Evolutionary conservation across 441 rosid genomes (phyloP).

Genomic region (Syzygium syzygioides): DNA sequence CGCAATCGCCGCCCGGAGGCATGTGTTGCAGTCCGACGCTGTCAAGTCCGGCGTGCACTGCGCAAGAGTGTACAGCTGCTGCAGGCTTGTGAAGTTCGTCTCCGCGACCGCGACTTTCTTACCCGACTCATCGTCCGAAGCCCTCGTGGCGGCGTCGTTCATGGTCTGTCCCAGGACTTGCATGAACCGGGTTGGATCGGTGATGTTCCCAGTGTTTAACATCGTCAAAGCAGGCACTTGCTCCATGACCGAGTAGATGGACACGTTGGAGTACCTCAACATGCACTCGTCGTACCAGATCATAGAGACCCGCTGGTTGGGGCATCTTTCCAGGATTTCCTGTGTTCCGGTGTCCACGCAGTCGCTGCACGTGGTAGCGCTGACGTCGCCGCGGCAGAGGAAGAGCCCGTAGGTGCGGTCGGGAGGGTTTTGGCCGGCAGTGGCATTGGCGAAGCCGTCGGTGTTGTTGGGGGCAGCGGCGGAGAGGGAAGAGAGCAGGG

Average conservation of each 20-base stretch:
- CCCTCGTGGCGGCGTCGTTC: rapidly evolving
- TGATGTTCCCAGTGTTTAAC: neutral
- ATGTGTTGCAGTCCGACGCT: neutral
- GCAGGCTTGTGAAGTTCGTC: neutral
- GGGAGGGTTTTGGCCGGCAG: rapidly evolving
- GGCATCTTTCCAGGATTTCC: neutral
- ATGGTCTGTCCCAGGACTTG: neutral
- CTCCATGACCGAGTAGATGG: neutral
- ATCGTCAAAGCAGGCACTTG: rapidly evolving
- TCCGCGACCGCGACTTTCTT: neutral
- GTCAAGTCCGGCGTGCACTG: neutral
- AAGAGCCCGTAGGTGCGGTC: neutral
- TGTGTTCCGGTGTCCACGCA: neutral
- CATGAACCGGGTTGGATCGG: neutral
- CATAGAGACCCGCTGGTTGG: rapidly evolving
- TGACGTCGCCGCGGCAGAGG: neutral
- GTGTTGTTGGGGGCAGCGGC: neutral
- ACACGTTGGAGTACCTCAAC: neutral
- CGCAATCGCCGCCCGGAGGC: neutral
- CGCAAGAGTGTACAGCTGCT: neutral
- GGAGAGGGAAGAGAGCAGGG: neutral
- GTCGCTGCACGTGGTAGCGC: neutral
- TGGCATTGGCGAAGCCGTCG: neutral
- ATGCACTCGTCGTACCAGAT: neutral
- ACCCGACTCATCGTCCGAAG: neutral